phyloP scores from a whole-genome alignment of 805 yeast genomes.

The Metschnikowia vanudenii region DNA sequence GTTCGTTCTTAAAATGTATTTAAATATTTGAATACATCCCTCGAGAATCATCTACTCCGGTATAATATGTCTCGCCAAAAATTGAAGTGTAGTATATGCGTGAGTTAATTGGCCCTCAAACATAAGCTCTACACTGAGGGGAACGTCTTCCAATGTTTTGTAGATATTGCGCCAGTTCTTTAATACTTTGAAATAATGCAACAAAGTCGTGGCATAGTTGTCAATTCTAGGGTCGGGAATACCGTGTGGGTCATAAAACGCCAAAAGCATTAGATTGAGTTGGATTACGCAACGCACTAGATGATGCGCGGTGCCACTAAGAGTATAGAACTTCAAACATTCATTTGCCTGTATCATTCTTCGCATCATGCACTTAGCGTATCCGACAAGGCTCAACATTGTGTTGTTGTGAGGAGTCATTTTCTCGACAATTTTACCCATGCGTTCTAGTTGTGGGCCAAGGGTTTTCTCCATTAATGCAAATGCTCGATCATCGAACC shows the following conservation, averaged over 20 bases:
- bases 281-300: not conserved
- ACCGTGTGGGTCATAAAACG: not conserved
- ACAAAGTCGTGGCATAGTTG: not conserved
- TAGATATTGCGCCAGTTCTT: not conserved
- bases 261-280: constrained; percentile 2
- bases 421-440: too few relatives aligned
- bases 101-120: too few relatives aligned
- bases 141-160: not conserved
- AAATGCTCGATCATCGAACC: too few relatives aligned
- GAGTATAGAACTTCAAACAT: not conserved
- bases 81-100: too few relatives aligned
- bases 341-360: not conserved
- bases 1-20: too few relatives aligned
- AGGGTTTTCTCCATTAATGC: too few relatives aligned
- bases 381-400: not conserved
- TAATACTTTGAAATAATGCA: not conserved
- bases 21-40: too few relatives aligned
- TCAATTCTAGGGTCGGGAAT: not conserved
- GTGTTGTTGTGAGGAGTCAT: too few relatives aligned
- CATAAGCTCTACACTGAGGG: not conserved
- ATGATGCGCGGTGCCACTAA: not conserved
- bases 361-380: not conserved
- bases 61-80: too few relatives aligned
- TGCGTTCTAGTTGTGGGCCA: too few relatives aligned
- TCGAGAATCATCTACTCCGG: too few relatives aligned